Conservation (phyloP, 2,329 filamentous ascomycete species). For the Fusarium dlaminii region DNA sequence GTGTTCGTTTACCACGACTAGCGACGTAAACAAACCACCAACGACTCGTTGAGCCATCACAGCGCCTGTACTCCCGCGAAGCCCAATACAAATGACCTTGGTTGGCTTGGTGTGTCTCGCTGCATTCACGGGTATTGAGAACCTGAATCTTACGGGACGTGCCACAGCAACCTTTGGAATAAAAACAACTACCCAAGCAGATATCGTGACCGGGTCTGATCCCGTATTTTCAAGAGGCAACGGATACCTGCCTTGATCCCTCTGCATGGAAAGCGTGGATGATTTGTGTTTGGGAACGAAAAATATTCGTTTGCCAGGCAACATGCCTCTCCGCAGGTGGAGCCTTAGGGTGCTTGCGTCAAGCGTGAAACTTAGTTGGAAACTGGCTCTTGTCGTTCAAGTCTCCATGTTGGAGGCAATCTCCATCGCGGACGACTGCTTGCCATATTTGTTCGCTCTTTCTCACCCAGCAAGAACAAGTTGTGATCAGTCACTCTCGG, state of each 20-base stretch:
- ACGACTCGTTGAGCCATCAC: background rate
- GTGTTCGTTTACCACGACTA: background rate
- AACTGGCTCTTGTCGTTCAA: conserved; percentile 11
- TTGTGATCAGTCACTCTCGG: conserved; percentile 34
- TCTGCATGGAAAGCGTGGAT: conserved; percentile 7
- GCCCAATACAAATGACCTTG: background rate
- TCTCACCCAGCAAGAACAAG: conserved; percentile 6
- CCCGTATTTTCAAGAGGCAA: background rate
- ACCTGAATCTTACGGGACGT: background rate
- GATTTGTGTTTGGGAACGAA: background rate
- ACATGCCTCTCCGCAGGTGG: conserved; percentile 7
- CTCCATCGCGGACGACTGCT: conserved; percentile 9
- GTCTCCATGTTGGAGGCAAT: conserved; percentile 2
- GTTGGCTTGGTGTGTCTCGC: background rate
- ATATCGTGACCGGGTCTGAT: background rate
- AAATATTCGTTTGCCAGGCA: conserved; percentile 1
- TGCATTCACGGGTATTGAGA: background rate
- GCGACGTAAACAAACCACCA: background rate
- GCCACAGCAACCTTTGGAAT: background rate
- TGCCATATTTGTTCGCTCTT: conserved; percentile 8
- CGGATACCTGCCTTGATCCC: conserved; percentile 26
- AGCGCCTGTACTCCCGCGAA: background rate
- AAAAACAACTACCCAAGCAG: background rate
- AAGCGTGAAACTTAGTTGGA: conserved; percentile 16
- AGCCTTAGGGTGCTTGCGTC: conserved; percentile 12